Evolutionary conservation across 495 filamentous ascomycete genomes (phyloP).

Genomic region (Rusavskia elegans): DNA sequence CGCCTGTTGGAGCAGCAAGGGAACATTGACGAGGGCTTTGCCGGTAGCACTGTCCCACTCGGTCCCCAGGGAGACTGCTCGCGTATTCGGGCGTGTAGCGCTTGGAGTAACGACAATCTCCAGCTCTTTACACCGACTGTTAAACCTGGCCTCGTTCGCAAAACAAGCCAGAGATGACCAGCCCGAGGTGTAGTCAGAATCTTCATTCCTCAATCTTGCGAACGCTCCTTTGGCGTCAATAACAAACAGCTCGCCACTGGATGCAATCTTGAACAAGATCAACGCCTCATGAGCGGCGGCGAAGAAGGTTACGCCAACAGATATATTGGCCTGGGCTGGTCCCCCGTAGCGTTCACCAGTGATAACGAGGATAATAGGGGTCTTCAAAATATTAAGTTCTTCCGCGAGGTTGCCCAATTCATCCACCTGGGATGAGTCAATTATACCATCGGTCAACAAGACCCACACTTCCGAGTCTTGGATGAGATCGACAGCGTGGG

Average conservation of each 20-base stretch:
- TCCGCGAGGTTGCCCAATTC: constrained; percentile 10
- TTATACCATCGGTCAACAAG: constrained; percentile 18
- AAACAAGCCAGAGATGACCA: constrained; percentile 12
- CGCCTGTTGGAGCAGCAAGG: constrained; percentile 1
- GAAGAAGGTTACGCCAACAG: constrained; percentile 23
- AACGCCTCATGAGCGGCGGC: constrained; percentile 18
- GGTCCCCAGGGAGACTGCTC: constrained; percentile 3
- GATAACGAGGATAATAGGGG: constrained; percentile 17
- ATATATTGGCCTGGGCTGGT: constrained; percentile 19
- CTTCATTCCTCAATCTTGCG: background rate
- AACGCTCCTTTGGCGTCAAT: constrained; percentile 24
- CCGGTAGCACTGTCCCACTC: constrained; percentile 2
- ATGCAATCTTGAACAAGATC: constrained; percentile 19
- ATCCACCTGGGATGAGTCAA: constrained; percentile 4
- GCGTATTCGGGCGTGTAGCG: background rate
- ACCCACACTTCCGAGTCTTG: constrained; percentile 15
- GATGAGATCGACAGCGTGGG: background rate
- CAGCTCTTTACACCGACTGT: constrained; percentile 9
- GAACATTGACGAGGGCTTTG: constrained; percentile 2
- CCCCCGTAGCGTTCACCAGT: background rate
- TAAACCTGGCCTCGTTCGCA: constrained; percentile 14
- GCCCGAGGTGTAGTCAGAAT: constrained; percentile 3
- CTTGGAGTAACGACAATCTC: constrained; percentile 6
- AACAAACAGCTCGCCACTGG: constrained; percentile 12
- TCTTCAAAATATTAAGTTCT: constrained; percentile 8